Base-by-base conservation (phyloP, 2,329 filamentous ascomycete genomes). In the Phoma herbarum region DNA sequence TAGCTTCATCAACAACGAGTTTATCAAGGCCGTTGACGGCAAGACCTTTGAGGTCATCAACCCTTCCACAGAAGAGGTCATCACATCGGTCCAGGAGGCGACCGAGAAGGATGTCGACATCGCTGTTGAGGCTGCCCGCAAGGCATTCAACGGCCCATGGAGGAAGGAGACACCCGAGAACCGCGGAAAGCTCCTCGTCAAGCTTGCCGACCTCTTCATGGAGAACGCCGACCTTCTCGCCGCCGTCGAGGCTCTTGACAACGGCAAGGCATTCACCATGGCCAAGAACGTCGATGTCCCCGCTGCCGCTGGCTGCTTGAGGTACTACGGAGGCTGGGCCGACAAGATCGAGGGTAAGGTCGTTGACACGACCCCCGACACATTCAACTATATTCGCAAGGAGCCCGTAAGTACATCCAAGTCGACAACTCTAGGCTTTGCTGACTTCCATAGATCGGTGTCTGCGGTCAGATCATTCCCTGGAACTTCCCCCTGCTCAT, bases 1-100 rank as follows among this genome's bases (percentile, higher is more conserved):
- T 72, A 92, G 90, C 61, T 95, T 92, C 85, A 95, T 96, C 86
- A 93, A 95, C 86, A 93, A 94, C 79, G 90, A 97, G 80, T 97
- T 89, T 82, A 87, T 96, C 65, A 88, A 90, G 79, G 85, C 88
- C 76, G 88, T 90, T 64, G 91, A 96, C 71, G 93, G 93, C 82
- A 90, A 92, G 86, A 93, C 89, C 68, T 95, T 97, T 75, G 92
- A 97, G 81, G 90, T 93, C 78, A 89, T 95, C 84, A 96, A 96
- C 86, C 93, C 93, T 60, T 75, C 89, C 65, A 92, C 87, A 66
- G 93, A 97, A 80, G 88, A 93, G 79, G 87, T 92, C 74, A 96
- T 96, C 82, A 86, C 84, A 83, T 88, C 88, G 54, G 91, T 97
- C 70, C 82, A 87, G 76, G 93, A 96, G 82, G 93, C 89, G 75